Percentiles rank a stretch among this genome's conserved stretches.
These are phyloP conservation scores for Ceriops tagal DNA, from an alignment of 345 rosid species.

Conservation along the genomic window DNA sequence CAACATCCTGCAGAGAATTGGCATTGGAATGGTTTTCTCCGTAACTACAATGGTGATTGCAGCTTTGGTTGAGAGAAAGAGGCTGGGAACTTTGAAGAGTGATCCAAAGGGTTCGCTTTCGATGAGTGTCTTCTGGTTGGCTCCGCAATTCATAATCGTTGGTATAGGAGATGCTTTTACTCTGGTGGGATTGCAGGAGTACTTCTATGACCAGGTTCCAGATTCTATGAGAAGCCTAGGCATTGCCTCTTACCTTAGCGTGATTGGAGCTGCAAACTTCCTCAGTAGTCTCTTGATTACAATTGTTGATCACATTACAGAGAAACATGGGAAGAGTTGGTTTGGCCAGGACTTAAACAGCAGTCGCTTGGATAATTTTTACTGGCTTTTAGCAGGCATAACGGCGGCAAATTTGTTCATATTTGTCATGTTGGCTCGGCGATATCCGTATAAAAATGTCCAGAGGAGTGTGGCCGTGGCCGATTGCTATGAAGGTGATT, in stretches of 20 bases:
- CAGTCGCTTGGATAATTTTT: constrained; percentile 74
- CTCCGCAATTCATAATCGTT: constrained; percentile 69
- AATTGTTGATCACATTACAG: constrained; percentile 16
- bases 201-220: constrained; percentile 92
- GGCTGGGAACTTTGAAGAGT: constrained; percentile 33
- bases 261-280: constrained; percentile 73
- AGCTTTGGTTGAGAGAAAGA: constrained; percentile 66
- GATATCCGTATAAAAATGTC: constrained; percentile 73
- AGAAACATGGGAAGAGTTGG: constrained; percentile 30
- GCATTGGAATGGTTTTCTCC: constrained; percentile 80
- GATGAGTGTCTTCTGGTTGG: constrained; percentile 81
- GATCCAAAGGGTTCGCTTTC: constrained; percentile 45
- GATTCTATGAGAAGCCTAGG: constrained; percentile 95
- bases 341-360: constrained; percentile 75
- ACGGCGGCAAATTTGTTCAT: constrained; percentile 44
- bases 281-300: constrained; percentile 70
- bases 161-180: constrained; percentile 80
- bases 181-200: constrained; percentile 86
- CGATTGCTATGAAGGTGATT: constrained; percentile 48
- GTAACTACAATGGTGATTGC: constrained; percentile 57
- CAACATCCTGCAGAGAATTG: constrained; percentile 83
- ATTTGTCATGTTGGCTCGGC: constrained; percentile 51
- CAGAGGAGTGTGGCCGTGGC: constrained; percentile 59
- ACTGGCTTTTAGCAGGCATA: constrained; percentile 63
- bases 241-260: constrained; percentile 83